Conservation (phyloP, 1,284 basidiomycete species). For the Papiliotrema laurentii region DNA sequence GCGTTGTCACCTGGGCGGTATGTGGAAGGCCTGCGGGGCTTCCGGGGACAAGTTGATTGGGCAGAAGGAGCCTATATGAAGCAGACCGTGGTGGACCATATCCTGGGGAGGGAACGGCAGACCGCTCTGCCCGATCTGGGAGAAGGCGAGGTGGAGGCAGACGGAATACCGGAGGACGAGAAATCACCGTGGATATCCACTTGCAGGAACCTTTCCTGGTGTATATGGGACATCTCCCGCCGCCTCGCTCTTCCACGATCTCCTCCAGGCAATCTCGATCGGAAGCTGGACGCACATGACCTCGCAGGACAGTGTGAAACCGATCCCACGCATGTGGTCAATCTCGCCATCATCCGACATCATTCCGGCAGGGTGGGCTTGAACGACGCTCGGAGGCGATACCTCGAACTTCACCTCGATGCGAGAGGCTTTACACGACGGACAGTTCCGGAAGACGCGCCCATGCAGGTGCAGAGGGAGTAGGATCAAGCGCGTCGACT, state of each 20-base stretch:
- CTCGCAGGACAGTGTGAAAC: too few species aligned
- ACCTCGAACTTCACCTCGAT: slow-evolving; percentile 7
- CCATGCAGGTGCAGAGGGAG: slow-evolving; percentile 6
- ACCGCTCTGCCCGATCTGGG: slow-evolving; percentile 10
- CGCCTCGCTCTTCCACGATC: slow-evolving; percentile 7
- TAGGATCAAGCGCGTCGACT: slow-evolving; percentile 12
- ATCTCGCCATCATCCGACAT: slow-evolving; percentile 20
- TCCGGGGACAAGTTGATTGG: slow-evolving; percentile 8
- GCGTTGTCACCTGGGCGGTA: neutral
- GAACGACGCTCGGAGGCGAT: neutral
- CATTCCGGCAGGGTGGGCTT: slow-evolving; percentile 6
- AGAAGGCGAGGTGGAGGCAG: slow-evolving; percentile 4
- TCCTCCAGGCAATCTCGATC: neutral
- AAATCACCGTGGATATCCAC: slow-evolving; percentile 27
- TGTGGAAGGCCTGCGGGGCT: neutral
- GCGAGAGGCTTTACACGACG: neutral
- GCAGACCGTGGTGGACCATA: slow-evolving; percentile 30
- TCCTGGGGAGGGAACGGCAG: slow-evolving; percentile 16
- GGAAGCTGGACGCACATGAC: too few species aligned
- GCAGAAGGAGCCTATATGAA: slow-evolving; percentile 11
- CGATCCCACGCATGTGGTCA: slow-evolving; percentile 6
- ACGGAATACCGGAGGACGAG: slow-evolving; percentile 22
- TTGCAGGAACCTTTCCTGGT: slow-evolving; percentile 19
- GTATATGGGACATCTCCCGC: slow-evolving; percentile 29
- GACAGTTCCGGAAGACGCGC: slow-evolving; percentile 1